These are phyloP conservation scores for Pleurotus platypus DNA, from an alignment of 768 basidiomycete genomes.

Conservation along the genomic window DNA sequence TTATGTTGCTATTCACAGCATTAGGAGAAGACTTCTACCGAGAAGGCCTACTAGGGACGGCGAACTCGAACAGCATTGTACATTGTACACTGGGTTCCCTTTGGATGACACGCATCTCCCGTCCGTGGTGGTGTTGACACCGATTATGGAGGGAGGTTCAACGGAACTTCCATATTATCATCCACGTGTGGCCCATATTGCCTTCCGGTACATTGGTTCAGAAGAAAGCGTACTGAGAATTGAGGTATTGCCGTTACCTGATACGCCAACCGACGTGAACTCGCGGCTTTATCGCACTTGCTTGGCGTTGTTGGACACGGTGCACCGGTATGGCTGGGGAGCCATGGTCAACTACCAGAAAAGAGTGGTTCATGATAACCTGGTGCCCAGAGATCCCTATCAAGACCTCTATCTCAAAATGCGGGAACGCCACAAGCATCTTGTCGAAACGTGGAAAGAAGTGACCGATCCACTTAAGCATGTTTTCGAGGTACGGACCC, in stretches of 20 bases:
- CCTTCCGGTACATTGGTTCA: slow-evolving; percentile 58
- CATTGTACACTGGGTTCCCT: slow-evolving; percentile 48
- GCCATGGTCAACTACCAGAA: slow-evolving; percentile 80
- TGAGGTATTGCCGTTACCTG: slow-evolving; percentile 52
- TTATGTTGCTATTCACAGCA: slow-evolving; percentile 37
- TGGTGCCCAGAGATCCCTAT: slow-evolving; percentile 74
- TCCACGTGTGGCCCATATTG: slow-evolving; percentile 75
- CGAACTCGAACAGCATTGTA: slow-evolving; percentile 73
- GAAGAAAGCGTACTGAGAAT: slow-evolving; percentile 37
- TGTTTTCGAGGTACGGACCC: slow-evolving; percentile 72
- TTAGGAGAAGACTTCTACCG: slow-evolving; percentile 71
- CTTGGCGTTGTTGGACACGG: slow-evolving; percentile 73
- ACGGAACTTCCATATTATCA: slow-evolving; percentile 82
- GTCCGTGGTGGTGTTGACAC: slow-evolving; percentile 53
- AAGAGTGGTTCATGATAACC: slow-evolving; percentile 76
- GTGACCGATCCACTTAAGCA: slow-evolving; percentile 86
- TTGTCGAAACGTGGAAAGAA: slow-evolving; percentile 75
- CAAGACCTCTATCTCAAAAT: slow-evolving; percentile 89
- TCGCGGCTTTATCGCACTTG: slow-evolving; percentile 79
- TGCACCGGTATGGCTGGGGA: slow-evolving; percentile 91
- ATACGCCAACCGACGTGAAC: slow-evolving; percentile 43
- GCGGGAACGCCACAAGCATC: slow-evolving; percentile 78
- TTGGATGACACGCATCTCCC: slow-evolving; percentile 18
- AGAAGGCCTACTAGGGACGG: slow-evolving; percentile 75
- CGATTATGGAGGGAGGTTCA: slow-evolving; percentile 39